Percentiles rank a stretch among this genome's conserved stretches.
phyloP scores from a whole-genome alignment of 352 stramenopile genomes.

The Thalassiosira mediterranea region DNA sequence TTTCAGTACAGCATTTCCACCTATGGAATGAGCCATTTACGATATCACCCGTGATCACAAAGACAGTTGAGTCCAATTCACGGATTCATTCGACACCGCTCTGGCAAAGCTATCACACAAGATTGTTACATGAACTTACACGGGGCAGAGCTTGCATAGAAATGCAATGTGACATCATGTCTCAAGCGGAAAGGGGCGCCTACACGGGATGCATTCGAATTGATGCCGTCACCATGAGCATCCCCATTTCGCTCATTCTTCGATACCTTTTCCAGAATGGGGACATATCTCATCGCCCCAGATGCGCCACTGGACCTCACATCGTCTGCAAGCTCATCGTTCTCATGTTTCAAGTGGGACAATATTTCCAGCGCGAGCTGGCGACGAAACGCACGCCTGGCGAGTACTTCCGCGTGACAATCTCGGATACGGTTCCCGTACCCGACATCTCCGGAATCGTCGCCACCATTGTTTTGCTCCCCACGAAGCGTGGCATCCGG shows the following conservation, averaged over 20 bases:
- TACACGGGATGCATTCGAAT: background rate
- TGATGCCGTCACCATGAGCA: background rate
- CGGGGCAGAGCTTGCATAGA: slow-evolving; percentile 77
- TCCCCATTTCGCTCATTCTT: background rate
- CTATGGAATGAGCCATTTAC: no score
- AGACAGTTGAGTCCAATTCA: no score
- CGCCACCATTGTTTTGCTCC: slow-evolving; percentile 40
- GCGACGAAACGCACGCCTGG: slow-evolving; percentile 65
- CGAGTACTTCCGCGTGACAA: slow-evolving; percentile 80
- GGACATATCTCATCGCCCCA: slow-evolving; percentile 1
- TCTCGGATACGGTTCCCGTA: slow-evolving; percentile 61
- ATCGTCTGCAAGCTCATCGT: background rate
- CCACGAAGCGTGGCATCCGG: slow-evolving; percentile 44
- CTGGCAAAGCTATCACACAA: background rate
- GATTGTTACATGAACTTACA: slow-evolving; percentile 33
- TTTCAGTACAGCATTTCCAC: slow-evolving; percentile 79
- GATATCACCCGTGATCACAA: no score
- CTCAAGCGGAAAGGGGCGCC: slow-evolving; percentile 43
- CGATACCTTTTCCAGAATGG: slow-evolving; percentile 20
- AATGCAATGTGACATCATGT: slow-evolving; percentile 68
- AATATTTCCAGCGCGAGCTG: slow-evolving; percentile 45
- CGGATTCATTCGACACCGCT: background rate
- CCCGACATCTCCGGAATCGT: background rate
- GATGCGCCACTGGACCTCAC: background rate
- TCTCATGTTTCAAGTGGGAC: slow-evolving; percentile 20